phyloP scores from a whole-genome alignment of 352 stramenopile genomes.

The Pythium biforme region DNA sequence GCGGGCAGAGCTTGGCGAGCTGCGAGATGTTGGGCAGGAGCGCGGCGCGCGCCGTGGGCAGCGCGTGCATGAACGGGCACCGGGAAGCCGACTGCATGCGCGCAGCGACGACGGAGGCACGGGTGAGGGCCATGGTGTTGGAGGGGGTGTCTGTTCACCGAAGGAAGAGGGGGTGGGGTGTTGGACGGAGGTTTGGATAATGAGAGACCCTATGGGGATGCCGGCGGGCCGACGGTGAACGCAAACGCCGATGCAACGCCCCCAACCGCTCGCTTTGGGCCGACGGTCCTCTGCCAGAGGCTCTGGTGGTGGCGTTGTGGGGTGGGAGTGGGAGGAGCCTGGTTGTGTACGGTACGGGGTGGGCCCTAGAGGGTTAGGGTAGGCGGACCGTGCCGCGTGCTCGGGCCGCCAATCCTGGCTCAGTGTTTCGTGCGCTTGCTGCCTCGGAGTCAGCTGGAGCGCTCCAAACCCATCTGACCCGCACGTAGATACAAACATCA shows the following conservation, averaged over 20 bases:
- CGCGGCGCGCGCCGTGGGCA: conserved; percentile 65
- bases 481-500: conserved; percentile 20
- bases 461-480: conserved; percentile 18
- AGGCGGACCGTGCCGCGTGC: background rate
- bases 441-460: conserved; percentile 6
- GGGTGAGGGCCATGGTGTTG: conserved; percentile 59
- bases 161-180: conserved; percentile 11
- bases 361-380: conserved; percentile 2
- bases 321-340: conserved; percentile 1
- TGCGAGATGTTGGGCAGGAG: conserved; percentile 85
- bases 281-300: background rate
- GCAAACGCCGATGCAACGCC: background rate
- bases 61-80: conserved; percentile 85
- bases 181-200: conserved; percentile 33
- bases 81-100: conserved; percentile 72
- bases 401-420: background rate
- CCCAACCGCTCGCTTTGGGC: too few relatives aligned
- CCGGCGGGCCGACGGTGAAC: too few relatives aligned
- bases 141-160: conserved; percentile 8
- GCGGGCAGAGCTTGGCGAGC: conserved; percentile 81
- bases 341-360: conserved; percentile 3
- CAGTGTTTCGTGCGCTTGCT: conserved; percentile 21
- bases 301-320: conserved; percentile 6
- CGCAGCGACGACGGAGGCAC: conserved; percentile 60
- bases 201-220: conserved; percentile 7